Conservation (phyloP, 305 asterid genomes). For the Plantago coronopus region DNA sequence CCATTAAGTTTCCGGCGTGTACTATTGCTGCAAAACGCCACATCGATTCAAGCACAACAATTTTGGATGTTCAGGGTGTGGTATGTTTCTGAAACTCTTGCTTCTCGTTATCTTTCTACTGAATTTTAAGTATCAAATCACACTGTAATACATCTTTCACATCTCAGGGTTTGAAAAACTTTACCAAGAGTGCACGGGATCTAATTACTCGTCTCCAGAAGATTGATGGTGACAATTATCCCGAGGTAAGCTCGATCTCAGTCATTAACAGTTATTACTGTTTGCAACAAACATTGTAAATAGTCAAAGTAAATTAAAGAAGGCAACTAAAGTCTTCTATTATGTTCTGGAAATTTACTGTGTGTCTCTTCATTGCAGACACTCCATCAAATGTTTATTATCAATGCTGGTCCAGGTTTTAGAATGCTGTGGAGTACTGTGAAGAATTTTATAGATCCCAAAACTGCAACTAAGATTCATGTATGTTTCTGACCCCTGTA, state of each 20-base stretch:
- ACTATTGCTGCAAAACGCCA: constrained; percentile 92
- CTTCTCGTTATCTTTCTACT: background rate
- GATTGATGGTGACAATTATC: constrained; percentile 93
- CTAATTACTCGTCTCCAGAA: constrained; percentile 85
- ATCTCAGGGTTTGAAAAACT: constrained; percentile 83
- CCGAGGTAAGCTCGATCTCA: constrained; percentile 56
- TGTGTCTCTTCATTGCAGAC: constrained; percentile 56
- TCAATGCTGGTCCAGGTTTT: constrained; percentile 93
- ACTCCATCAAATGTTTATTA: constrained; percentile 94
- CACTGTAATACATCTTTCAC: background rate
- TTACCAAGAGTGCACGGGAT: constrained; percentile 76
- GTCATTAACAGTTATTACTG: constrained; percentile 9
- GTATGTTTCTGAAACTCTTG: constrained; percentile 41
- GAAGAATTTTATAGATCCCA: constrained; percentile 87
- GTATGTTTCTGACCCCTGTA: constrained; percentile 34
- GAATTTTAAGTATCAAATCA: no score
- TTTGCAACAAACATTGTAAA: background rate
- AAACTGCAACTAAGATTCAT: constrained; percentile 94
- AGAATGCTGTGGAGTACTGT: constrained; percentile 87
- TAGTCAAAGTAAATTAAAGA: no score
- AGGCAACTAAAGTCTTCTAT: background rate
- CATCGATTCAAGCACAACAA: constrained; percentile 93
- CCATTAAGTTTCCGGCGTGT: constrained; percentile 91
- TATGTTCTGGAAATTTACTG: constrained; percentile 3
- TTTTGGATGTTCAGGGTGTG: constrained; percentile 97